Evolutionary conservation across 108 stramenopile species (phyloP), one percentile per base, ranked within the genome.

Genomic region (Skeletonema marinoi): DNA sequence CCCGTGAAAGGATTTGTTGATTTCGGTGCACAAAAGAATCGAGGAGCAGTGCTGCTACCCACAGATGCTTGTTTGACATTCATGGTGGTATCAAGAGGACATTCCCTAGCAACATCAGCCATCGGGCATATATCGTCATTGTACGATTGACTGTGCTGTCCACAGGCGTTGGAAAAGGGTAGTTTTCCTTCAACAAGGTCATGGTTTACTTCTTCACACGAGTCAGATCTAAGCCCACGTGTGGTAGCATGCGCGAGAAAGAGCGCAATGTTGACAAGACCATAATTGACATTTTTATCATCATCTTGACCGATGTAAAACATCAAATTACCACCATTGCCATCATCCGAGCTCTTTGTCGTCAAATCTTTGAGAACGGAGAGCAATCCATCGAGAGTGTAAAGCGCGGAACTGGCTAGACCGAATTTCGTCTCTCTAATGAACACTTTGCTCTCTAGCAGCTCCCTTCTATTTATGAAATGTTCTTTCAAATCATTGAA

Each of bases 241-340:
- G 84, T 78, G 79, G 84, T 83, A 78, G 86, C 17, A 70, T 76
- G 88, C 14, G 85, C 86, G 38, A 87, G 75, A 54, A 78, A 78
- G 6, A 32, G 71, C 0, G 77, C 77, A 17, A 78, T 32, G 62
- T 76, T 76, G 16, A 63, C 80, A 25, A 81, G 36, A 17, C 80
- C 80, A 48, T 71, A 76, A 31, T 44, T 19, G 31, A 70, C 33
- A 14, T 69, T 75, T n/a, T 81, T 63, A 13, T 75, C 75, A n/a
- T 21, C n/a, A 46, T 56, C 74, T 48, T 81, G 41, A 25, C 80
- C 80, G 12, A 81, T 32, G 48, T 81, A 81, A 35, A 79, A 79
- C 54, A 56, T 56, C 54, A 56, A 56, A 29, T 25, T 56, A 25
- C 2, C 5, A 56, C 54, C 54, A 8, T 4, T 56, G 10, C 54